Evolutionary conservation across 306 rosid species (phyloP), one percentile per base, ranked within the genome.

Genomic region (Lathyrus aphaca): DNA sequence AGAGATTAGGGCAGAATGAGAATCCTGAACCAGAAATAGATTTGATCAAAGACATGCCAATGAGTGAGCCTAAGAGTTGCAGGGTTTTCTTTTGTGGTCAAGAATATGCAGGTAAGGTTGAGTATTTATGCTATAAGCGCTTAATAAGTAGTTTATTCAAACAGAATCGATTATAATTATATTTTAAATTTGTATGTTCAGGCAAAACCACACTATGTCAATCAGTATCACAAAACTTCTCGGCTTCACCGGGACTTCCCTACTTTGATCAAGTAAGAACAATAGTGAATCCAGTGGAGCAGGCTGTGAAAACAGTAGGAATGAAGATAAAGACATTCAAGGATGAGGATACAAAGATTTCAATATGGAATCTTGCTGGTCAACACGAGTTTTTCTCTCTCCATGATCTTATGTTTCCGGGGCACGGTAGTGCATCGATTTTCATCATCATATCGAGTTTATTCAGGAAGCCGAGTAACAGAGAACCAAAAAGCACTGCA

Each of bases 351-450:
- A 84, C 89, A 55, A 89, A 83, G 77, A 87, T 89, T 70, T 95
- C 95, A 44, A 64, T 91, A 62, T 95, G 99, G 99, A 94, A 91
- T 61, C 89, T 94, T 73, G 95, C 95, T 23, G 97, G 97, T 55
- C 97, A 91, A 65, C 99, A 91, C 66, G 96, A 89, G 77, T 84
- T 91, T 76, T 84, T 80, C 80, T 84, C 96, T 59, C 96, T 91
- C 70, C 99, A 91, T 57, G 97, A 94, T 80, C 96, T 91, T 80
- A 89, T 95, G 97, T 95, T 91, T 72, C 99, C 92, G 0, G 99
- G 99, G 19, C 89, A 88, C 51, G 96, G 99, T 5, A 94, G 92
- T 70, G 97, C 97, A 10, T 91, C 99, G 4, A 72, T 86, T 62
- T 95, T 94, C 77, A 49, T 95, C 29, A 79, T 95, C 65, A 77